Evolutionary conservation across 78 protist species (phyloP).

Genomic region (Carpediemonas membranifera): DNA sequence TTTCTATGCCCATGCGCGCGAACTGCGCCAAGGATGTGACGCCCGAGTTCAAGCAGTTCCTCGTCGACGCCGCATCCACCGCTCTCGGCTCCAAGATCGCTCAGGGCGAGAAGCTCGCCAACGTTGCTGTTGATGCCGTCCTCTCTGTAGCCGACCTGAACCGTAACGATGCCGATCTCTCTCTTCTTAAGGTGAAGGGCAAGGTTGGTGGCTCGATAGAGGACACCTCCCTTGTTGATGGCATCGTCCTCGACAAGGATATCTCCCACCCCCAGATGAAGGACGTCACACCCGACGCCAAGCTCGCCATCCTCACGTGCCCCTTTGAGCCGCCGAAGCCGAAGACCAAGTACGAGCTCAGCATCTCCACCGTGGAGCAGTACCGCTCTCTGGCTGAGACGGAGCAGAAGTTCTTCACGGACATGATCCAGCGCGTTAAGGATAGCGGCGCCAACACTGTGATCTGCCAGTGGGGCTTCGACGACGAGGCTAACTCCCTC

Average conservation of each 20-base stretch:
- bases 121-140: slow-evolving; percentile 87
- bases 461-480: slow-evolving; percentile 99
- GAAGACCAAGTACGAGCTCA: slow-evolving; percentile 87
- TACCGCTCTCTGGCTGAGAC: slow-evolving; percentile 61
- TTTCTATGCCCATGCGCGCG: slow-evolving; percentile 46
- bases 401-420: slow-evolving; percentile 77
- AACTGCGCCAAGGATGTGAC: slow-evolving; percentile 32
- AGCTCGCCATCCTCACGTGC: slow-evolving; percentile 89
- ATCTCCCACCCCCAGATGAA: slow-evolving; percentile 81
- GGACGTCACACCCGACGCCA: too few species aligned
- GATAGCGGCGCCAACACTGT: slow-evolving; percentile 86
- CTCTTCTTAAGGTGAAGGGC: slow-evolving; percentile 87
- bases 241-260: slow-evolving; percentile 87
- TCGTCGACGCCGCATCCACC: slow-evolving; percentile 80
- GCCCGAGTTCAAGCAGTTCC: slow-evolving; percentile 47
- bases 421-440: slow-evolving; percentile 71
- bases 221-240: slow-evolving; percentile 84
- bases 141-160: slow-evolving; percentile 88
- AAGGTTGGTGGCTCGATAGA: slow-evolving; percentile 82
- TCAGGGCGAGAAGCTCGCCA: neutral
- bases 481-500: slow-evolving; percentile 99
- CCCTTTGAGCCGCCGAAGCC: slow-evolving; percentile 99
- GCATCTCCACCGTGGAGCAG: slow-evolving; percentile 52
- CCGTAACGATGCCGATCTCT: slow-evolving; percentile 90
- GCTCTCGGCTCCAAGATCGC: slow-evolving; percentile 84